Conservation (phyloP, 2,329 filamentous ascomycete species). For the Calonectria henricotiae region DNA sequence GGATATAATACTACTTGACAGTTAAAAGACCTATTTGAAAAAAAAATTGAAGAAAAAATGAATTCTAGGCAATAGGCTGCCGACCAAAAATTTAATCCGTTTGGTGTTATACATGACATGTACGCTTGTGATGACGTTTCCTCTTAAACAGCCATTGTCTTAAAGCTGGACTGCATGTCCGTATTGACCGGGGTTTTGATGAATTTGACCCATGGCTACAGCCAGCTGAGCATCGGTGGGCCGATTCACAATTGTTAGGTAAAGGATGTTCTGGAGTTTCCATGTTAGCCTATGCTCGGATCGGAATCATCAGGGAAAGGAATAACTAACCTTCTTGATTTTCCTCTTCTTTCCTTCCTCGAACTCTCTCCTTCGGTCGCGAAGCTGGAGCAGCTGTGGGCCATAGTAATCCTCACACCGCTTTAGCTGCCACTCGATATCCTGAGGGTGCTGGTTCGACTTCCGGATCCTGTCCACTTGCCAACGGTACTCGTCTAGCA, state of each 20-base stretch:
- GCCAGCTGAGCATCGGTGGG: constrained; percentile 14
- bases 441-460: constrained; percentile 1
- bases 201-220: constrained; percentile 4
- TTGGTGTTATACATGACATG: neutral
- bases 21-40: neutral
- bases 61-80: neutral
- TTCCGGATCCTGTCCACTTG: constrained; percentile 18
- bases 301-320: neutral
- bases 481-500: constrained; percentile 9
- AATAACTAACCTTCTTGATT: constrained; percentile 14
- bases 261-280: constrained; percentile 8
- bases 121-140: neutral
- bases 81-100: neutral
- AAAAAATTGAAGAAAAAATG: no score
- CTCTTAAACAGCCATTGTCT: neutral
- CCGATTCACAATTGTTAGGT: constrained; percentile 12
- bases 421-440: constrained; percentile 10
- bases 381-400: neutral
- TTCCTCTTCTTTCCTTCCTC: constrained; percentile 3
- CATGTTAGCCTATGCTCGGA: neutral
- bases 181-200: neutral
- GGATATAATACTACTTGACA: neutral
- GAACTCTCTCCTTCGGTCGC: neutral
- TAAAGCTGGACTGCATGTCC: constrained; percentile 16
- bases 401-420: constrained; percentile 7